These are phyloP conservation scores for Calocybe cyanea DNA, from an alignment of 768 basidiomycete genomes.

Conservation along the genomic window DNA sequence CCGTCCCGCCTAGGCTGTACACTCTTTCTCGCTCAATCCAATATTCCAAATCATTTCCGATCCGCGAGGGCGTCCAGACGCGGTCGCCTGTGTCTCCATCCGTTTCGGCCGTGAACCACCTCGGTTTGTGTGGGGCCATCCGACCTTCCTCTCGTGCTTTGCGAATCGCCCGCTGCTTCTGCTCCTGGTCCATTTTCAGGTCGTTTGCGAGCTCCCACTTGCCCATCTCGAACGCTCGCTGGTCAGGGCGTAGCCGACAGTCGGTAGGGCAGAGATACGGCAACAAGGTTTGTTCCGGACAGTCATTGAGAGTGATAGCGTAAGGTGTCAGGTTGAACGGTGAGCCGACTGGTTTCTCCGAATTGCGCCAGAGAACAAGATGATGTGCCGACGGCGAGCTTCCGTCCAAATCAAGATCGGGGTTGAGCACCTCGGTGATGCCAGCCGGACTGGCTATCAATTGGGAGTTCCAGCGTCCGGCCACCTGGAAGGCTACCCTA, in stretches of 20 bases:
- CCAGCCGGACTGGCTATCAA: conserved; percentile 73
- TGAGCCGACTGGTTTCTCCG: conserved; percentile 66
- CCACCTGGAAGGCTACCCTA: conserved; percentile 77
- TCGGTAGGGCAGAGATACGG: conserved; percentile 85
- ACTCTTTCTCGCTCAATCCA: conserved; percentile 76
- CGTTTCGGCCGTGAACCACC: conserved; percentile 84
- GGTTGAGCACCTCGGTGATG: conserved; percentile 60
- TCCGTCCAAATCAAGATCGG: conserved; percentile 59
- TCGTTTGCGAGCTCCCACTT: conserved; percentile 80
- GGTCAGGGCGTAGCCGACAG: conserved; percentile 89
- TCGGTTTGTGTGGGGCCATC: conserved; percentile 66
- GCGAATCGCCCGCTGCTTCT: conserved; percentile 73
- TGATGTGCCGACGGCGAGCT: conserved; percentile 32
- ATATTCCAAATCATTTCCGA: conserved; percentile 61
- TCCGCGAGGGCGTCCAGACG: conserved; percentile 73
- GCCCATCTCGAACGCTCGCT: conserved; percentile 90
- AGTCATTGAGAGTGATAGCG: conserved; percentile 89
- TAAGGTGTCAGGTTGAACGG: conserved; percentile 97
- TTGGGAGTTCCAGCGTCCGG: conserved; percentile 94
- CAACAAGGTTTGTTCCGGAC: conserved; percentile 63
- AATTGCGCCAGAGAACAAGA: conserved; percentile 90
- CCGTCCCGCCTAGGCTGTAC: conserved; percentile 35
- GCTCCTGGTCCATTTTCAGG: conserved; percentile 79
- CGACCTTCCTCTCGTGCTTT: conserved; percentile 72
- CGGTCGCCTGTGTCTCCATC: conserved; percentile 89